These are phyloP conservation scores for Mimosa bimucronata DNA, from an alignment of 306 rosid species.

Conservation along the genomic window DNA sequence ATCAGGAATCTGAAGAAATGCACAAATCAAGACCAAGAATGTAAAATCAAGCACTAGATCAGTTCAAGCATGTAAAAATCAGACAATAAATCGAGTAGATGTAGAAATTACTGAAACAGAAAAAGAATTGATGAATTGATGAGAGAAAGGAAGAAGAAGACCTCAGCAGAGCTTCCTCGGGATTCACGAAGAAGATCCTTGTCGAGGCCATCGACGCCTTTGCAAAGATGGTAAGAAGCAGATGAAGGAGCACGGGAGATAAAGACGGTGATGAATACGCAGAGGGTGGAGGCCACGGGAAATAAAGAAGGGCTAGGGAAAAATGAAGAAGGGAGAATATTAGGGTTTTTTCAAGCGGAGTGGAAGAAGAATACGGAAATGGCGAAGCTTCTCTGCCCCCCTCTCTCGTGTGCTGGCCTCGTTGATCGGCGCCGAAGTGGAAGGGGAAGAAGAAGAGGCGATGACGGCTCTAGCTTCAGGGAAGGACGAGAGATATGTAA, in stretches of 20 bases:
- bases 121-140: neutral
- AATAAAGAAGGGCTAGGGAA: no score
- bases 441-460: no score
- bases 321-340: no score
- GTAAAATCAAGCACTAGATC: conserved; percentile 33
- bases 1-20: neutral
- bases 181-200: conserved; percentile 62
- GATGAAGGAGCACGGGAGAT: conserved; percentile 31
- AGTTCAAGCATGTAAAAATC: conserved; percentile 4
- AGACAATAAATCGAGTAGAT: conserved; percentile 8
- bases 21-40: conserved; percentile 13
- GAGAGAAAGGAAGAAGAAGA: neutral
- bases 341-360: no score
- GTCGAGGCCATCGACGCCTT: conserved; percentile 75
- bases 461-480: no score
- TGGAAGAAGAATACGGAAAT: no score
- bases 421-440: no score
- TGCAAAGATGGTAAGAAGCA: conserved; percentile 45
- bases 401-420: no score
- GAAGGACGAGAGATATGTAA: no score
- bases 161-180: conserved; percentile 77
- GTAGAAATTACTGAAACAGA: neutral
- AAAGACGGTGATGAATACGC: no score
- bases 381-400: no score
- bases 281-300: no score